Percentiles rank a stretch among this genome's conserved stretches.
Conservation (phyloP, 2,329 filamentous ascomycete species). For the Diaporthe capsici region DNA sequence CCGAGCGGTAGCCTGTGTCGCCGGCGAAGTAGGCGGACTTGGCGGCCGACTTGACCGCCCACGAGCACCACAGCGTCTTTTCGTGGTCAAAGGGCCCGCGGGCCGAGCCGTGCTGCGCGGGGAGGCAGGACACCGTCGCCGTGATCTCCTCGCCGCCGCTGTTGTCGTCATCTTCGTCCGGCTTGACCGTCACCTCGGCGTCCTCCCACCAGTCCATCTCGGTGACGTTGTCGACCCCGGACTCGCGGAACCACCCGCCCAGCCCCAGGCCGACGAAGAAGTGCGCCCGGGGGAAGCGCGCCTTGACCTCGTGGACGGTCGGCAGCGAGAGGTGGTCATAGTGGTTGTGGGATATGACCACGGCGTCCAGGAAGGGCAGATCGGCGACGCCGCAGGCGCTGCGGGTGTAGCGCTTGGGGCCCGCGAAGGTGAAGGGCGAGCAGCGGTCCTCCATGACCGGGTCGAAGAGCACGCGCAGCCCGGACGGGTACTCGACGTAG, state of each 20-base stretch:
- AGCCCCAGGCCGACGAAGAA: constrained; percentile 91
- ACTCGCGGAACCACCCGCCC: constrained; percentile 82
- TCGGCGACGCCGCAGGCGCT: constrained; percentile 83
- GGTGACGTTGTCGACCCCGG: constrained; percentile 82
- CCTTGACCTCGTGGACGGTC: constrained; percentile 79
- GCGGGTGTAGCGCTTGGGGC: constrained; percentile 84
- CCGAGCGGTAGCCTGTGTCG: constrained; percentile 90
- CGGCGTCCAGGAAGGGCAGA: constrained; percentile 81
- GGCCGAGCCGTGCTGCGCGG: constrained; percentile 86
- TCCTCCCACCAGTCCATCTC: constrained; percentile 98
- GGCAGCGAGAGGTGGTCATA: constrained; percentile 91
- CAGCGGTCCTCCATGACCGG: constrained; percentile 93
- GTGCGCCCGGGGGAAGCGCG: constrained; percentile 81
- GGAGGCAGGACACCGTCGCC: constrained; percentile 82
- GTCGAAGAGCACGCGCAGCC: constrained; percentile 91
- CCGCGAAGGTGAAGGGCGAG: constrained; percentile 78
- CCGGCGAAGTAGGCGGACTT: constrained; percentile 87
- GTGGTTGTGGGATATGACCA: constrained; percentile 90
- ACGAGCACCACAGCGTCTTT: constrained; percentile 89
- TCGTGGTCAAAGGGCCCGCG: constrained; percentile 78
- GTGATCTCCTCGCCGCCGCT: constrained; percentile 62
- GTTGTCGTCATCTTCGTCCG: constrained; percentile 49
- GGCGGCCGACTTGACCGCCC: constrained; percentile 75
- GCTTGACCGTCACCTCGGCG: constrained; percentile 75
- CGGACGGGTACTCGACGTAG: constrained; percentile 89